Evolutionary conservation across 2,329 filamentous ascomycete genomes (phyloP), one percentile per base, ranked within the genome.

Genomic region (Epichloe amarillans): DNA sequence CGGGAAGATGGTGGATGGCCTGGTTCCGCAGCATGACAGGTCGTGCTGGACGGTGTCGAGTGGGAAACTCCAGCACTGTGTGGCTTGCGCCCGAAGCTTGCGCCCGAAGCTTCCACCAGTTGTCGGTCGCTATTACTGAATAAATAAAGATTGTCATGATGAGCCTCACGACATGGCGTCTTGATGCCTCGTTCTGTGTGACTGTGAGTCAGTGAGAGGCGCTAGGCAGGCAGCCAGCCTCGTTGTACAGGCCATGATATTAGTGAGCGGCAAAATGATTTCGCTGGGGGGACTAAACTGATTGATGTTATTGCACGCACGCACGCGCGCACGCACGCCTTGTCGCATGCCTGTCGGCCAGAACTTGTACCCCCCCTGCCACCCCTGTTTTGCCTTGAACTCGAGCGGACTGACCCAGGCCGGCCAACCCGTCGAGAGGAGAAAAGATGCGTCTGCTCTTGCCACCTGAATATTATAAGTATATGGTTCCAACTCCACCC

Each of bases 401-500:
- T 4, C 15, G n/a, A 46, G 44, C 12, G 44, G 30, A 36, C 12
- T 30, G 30, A 36, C n/a, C 26, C 44, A 8, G 44, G 10, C 35
- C 36, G 17, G 40, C 40, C 8, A 21, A 19, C 40, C 5, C 5
- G 17, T 21, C 17, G 19, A 21, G 8, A 23, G 39, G 36, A 41
- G 39, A 26, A 8, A 26, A 26, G 12, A 26, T 10, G 14, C 4
- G 26, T 6, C n/a, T 36, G n/a, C 33, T 50, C n/a, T 50, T 30
- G 39, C 50, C 40, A 44, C 50, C 39, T 43, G 12, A 45, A 41
- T 12, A 39, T 49, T 45, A 50, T 50, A 48, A 36, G 36, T 43
- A 65, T 65, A 67, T 64, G 63, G 58, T 57, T 56, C 55, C 55
- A 57, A 58, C 53, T 59, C 60, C 63, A 56, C 64, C 56, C 60